Base-by-base conservation (phyloP, 345 rosid genomes). In the Draba incana region DNA sequence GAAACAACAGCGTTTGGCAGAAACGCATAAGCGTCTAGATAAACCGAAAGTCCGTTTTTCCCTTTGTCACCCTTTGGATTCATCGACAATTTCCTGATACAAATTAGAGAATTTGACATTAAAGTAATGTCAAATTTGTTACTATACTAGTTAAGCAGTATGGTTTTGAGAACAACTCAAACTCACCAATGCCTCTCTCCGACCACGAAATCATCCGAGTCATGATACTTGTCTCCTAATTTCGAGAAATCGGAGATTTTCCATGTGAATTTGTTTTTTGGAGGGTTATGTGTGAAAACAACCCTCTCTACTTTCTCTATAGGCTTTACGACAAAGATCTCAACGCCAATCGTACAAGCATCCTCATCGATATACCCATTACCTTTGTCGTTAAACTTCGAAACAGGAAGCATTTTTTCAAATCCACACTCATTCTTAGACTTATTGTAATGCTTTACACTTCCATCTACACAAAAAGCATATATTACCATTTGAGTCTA, bases 401-500 rank as follows among this genome's bases (percentile, higher is more conserved):
- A 50, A 64, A 24, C 37, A 64, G 37, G 48, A 50, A 64, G 13
- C 69, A 64, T 20, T 64, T 50, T 23, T 0, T 14, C 48, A 51
- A 64, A 9, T 25, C 69, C 69, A 6, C 69, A 64, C 37, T 64
- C 69, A 20, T 64, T 64, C 10, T 64, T 37, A 12, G 27, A 13
- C 24, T 64, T 38, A 38, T 8, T 64, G 47, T 48, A 64, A 33
- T 5, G 47, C 14, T 38, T 64, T 30, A 51, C 35, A 4, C 47
- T 48, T 37, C 69, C 69, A 64, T 64, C 69, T 64, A 50, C 47
- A 64, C 15, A 27, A 27, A 31, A n/a, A n/a, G n/a, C 4, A 31
- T 31, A 31, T 4, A 31, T 4, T 3, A n/a, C n/a, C n/a, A n/a
- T n/a, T n/a, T n/a, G n/a, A n/a, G n/a, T n/a, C n/a, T n/a, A n/a